Conservation (phyloP, 352 stramenopile genomes). For the Aphanomyces cochlioides region DNA sequence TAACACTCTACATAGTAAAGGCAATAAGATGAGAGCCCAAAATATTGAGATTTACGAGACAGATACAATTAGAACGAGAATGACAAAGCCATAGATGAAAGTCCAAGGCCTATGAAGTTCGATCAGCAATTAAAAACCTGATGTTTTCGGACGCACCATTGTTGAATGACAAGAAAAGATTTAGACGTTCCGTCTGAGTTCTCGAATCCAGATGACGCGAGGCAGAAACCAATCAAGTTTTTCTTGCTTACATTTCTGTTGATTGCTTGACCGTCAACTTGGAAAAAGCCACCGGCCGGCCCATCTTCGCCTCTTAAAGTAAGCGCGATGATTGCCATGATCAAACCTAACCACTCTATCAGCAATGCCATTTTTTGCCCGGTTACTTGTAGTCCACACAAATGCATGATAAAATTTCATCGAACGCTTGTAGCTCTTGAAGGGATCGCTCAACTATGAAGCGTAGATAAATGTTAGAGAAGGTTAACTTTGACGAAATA, state of each 20-base stretch:
- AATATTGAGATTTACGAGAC: slow-evolving; percentile 48
- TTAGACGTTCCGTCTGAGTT: slow-evolving; percentile 37
- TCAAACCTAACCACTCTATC: slow-evolving; percentile 39
- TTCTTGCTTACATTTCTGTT: slow-evolving; percentile 65
- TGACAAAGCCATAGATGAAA: slow-evolving; percentile 81
- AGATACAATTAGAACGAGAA: slow-evolving; percentile 78
- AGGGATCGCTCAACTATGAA: slow-evolving; percentile 72
- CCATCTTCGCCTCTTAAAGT: slow-evolving; percentile 39
- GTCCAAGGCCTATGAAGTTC: slow-evolving; percentile 63
- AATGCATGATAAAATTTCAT: slow-evolving; percentile 88
- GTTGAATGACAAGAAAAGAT: slow-evolving; percentile 17
- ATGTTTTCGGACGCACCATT: background rate
- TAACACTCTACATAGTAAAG: slow-evolving; percentile 45
- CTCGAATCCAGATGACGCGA: slow-evolving; percentile 75
- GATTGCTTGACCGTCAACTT: slow-evolving; percentile 76
- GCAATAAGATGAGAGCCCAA: too few relatives aligned
- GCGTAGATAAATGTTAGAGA: background rate
- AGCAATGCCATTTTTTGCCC: too few relatives aligned
- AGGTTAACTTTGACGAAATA: slow-evolving; percentile 27
- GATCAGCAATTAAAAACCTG: background rate
- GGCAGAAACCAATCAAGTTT: slow-evolving; percentile 72
- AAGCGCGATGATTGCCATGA: slow-evolving; percentile 73
- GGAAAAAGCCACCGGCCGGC: slow-evolving; percentile 78
- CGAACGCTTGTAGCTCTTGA: slow-evolving; percentile 86
- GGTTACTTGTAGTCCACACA: slow-evolving; percentile 65